Evolutionary conservation across 495 filamentous ascomycete species (phyloP).

Genomic region (Polyplosphaeria fusca): DNA sequence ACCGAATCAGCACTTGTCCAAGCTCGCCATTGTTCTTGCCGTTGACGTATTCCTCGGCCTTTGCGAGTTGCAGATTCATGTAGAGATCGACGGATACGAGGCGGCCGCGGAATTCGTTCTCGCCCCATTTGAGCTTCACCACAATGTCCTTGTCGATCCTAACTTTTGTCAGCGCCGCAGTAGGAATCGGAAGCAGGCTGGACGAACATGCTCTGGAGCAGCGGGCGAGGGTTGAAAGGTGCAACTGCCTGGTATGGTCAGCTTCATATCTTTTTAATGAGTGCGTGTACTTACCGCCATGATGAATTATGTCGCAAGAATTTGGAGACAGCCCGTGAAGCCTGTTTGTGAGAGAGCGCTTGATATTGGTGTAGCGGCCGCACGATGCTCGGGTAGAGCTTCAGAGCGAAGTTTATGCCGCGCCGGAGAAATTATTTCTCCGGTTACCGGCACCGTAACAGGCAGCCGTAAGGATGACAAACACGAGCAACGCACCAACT

Average conservation of each 20-base stretch:
- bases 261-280: too few relatives aligned
- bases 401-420: neutral
- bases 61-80: constrained; percentile 93
- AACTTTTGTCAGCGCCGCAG: neutral
- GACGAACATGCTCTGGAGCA: constrained; percentile 80
- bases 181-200: neutral
- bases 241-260: constrained; percentile 33
- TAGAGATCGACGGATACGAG: constrained; percentile 94
- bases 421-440: neutral
- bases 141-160: constrained; percentile 87
- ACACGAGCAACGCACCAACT: too few relatives aligned
- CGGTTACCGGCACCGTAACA: too few relatives aligned
- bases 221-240: constrained; percentile 85
- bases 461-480: too few relatives aligned
- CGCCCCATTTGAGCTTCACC: constrained; percentile 94
- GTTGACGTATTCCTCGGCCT: constrained; percentile 88
- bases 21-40: constrained; percentile 78
- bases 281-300: neutral
- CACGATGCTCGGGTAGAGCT: neutral
- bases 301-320: too few relatives aligned
- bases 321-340: too few relatives aligned
- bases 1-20: constrained; percentile 92
- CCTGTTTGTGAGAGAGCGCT: neutral
- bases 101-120: constrained; percentile 91
- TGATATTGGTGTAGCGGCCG: neutral